Evolutionary conservation across 2,329 filamentous ascomycete species (phyloP), one percentile per base, ranked within the genome.

Genomic region (Epichloe aotearoae): DNA sequence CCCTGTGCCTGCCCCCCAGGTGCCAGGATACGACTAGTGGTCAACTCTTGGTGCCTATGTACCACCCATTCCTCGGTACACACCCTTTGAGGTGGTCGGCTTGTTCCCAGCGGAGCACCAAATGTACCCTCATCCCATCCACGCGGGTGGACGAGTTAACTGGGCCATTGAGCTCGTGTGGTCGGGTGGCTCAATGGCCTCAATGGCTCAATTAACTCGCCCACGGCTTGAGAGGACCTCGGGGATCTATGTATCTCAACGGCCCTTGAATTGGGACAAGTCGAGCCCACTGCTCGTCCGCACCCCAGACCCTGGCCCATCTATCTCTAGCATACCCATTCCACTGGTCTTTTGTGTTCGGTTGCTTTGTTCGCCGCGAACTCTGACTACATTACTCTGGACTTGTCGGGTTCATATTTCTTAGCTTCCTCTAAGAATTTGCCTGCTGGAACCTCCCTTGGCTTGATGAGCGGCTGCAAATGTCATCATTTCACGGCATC

Each of bases 161-260:
- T 30, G 26, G 8, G 3, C 3, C 26, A 30, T 30, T 30, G 23
- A 26, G 23, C 23, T 26, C 23, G 23, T 26, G 23, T 26, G 23
- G 23, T 26, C 23, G 23, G 23, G 23, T 26, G 23, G 23, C 26
- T 26, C 26, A 26, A 26, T 26, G 7, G 26, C 26, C 26, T 26
- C 26, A 3, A 26, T 26, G 7, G 26, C 26, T 8, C 26, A 26
- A 7, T 26, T 1, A 26, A 26, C 26, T 26, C 8, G 26, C 26
- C 26, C 26, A 26, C 26, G 2, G 26, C 26, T 5, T 23, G 26
- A 8, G 26, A 30, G 52, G 48, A 55, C 50, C 46, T 46, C 48
- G 52, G 41, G 43, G 14, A 12, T 39, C 7, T 52, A n/a, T n/a
- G n/a, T n/a, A 56, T 55, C 52, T 55, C 46, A 57, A 53, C 51